Percentiles rank a stretch among this genome's conserved stretches.
These are phyloP conservation scores for Phytophthora sp. DNA, from an alignment of 352 stramenopile species.

Conservation along the genomic window DNA sequence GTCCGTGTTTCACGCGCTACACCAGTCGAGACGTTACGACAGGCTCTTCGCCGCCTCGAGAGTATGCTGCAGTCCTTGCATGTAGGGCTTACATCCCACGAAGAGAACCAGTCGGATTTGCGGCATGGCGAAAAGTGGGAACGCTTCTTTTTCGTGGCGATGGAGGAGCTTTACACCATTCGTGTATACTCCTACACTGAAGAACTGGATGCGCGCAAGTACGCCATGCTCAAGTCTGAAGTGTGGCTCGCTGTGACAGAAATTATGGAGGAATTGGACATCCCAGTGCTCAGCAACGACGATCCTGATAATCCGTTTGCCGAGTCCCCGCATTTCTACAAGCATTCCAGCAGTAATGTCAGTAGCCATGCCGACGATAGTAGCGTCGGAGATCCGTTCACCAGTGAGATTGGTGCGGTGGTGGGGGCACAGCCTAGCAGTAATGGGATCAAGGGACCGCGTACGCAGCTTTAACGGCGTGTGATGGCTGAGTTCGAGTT, in stretches of 20 bases:
- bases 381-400: slow-evolving; percentile 56
- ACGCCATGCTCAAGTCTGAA: slow-evolving; percentile 90
- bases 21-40: slow-evolving; percentile 62
- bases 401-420: slow-evolving; percentile 60
- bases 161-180: slow-evolving; percentile 86
- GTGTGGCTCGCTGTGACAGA: slow-evolving; percentile 90
- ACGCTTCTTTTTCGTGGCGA: slow-evolving; percentile 86
- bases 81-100: slow-evolving; percentile 85
- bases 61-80: slow-evolving; percentile 86
- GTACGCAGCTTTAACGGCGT: slow-evolving; percentile 50
- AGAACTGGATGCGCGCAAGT: slow-evolving; percentile 86
- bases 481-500: background rate
- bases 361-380: slow-evolving; percentile 28
- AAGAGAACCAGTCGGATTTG: slow-evolving; percentile 84
- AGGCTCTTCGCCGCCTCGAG: slow-evolving; percentile 66
- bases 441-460: slow-evolving; percentile 36
- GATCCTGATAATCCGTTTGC: slow-evolving; percentile 46
- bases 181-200: slow-evolving; percentile 90
- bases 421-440: slow-evolving; percentile 45
- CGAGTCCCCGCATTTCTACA: slow-evolving; percentile 42
- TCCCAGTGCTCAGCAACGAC: slow-evolving; percentile 59
- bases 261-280: slow-evolving; percentile 85
- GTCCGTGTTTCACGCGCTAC: slow-evolving; percentile 66
- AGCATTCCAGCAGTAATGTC: slow-evolving; percentile 29
- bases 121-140: slow-evolving; percentile 84